Evolutionary conservation across 1,139 yeast species (phyloP), one percentile per base, ranked within the genome.

Genomic region (Suhomyces terraborum): DNA sequence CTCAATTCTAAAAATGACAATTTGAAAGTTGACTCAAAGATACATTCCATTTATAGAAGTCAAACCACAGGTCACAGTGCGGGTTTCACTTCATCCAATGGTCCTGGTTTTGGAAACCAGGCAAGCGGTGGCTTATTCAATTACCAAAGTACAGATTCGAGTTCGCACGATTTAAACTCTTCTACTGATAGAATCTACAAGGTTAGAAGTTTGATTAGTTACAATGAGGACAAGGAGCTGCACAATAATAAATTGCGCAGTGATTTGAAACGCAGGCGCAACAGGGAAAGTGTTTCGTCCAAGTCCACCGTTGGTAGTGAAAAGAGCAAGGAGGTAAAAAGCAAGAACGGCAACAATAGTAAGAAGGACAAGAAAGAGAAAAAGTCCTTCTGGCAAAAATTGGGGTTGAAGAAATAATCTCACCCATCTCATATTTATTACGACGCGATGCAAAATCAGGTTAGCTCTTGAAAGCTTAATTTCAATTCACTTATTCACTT

Each of bases 171-270:
- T 17, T 29, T 22, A n/a, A 30, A 18, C 10, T 36, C 41, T 8
- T 40, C 40, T 10, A 44, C 34, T 12, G 57, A 49, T n/a, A 49
- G 54, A 9, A 61, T 67, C 34, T 70, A 71, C 57, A 68, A 69
- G 49, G 76, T 72, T n/a, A 66, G 64, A 41, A 67, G 74, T 23
- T 50, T 70, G 48, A 46, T 51, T 35, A 51, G 67, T 33, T 63
- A 65, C 46, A 61, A 59, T 37, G 69, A 55, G 10, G 55, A 46
- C 22, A 58, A 54, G 10, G 62, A 57, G 36, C 48, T 46, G 40
- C 64, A 50, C 56, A 64, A 48, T 54, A 64, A 48, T 49, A 51
- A 52, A 42, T 32, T 52, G 38, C 50, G 55, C 23, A 50, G 47
- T 38, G 54, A 50, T 25, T 41, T 51, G 45, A 53, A 51, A 36